Conservation (phyloP, 176 grass and related monocot species). For the Paspalum notatum region DNA sequence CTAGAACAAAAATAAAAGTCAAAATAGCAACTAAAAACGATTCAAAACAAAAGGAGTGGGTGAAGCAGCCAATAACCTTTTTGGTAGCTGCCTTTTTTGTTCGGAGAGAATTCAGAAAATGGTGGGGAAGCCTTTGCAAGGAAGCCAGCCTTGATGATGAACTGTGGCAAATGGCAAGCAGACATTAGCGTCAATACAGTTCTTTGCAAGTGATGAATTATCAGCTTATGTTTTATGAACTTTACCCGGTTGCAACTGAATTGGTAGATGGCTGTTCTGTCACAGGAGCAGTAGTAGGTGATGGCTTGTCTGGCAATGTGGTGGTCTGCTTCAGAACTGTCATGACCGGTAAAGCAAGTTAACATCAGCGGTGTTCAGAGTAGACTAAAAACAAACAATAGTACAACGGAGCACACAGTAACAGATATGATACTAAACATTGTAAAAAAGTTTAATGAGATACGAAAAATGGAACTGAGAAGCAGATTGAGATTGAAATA, state of each 20-base stretch:
- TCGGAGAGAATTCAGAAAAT: slow-evolving; percentile 78
- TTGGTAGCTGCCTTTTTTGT: slow-evolving; percentile 64
- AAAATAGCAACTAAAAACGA: slow-evolving; percentile 14
- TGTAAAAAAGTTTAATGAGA: not conserved
- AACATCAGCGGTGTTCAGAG: slow-evolving; percentile 29
- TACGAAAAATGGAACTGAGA: slow-evolving; percentile 7
- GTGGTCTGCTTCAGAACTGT: slow-evolving; percentile 83
- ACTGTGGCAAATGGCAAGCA: slow-evolving; percentile 42
- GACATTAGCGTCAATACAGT: slow-evolving; percentile 27
- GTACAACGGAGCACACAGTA: not conserved
- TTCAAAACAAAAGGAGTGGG: not conserved
- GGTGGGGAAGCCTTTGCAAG: slow-evolving; percentile 66
- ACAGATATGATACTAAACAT: slow-evolving; percentile 13
- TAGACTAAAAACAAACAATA: slow-evolving; percentile 25
- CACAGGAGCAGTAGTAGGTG: slow-evolving; percentile 39
- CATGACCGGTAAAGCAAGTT: slow-evolving; percentile 39
- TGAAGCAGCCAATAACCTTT: slow-evolving; percentile 60
- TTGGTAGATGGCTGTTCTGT: slow-evolving; percentile 68
- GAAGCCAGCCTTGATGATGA: slow-evolving; percentile 65
- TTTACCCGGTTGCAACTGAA: slow-evolving; percentile 57
- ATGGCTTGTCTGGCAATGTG: slow-evolving; percentile 81
- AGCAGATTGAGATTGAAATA: not conserved
- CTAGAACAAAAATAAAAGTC: slow-evolving; percentile 41
- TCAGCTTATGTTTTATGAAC: slow-evolving; percentile 13
- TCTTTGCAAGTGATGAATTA: not conserved